These are phyloP conservation scores for Pythium brachiatum DNA, from an alignment of 352 stramenopile genomes.

Conservation along the genomic window DNA sequence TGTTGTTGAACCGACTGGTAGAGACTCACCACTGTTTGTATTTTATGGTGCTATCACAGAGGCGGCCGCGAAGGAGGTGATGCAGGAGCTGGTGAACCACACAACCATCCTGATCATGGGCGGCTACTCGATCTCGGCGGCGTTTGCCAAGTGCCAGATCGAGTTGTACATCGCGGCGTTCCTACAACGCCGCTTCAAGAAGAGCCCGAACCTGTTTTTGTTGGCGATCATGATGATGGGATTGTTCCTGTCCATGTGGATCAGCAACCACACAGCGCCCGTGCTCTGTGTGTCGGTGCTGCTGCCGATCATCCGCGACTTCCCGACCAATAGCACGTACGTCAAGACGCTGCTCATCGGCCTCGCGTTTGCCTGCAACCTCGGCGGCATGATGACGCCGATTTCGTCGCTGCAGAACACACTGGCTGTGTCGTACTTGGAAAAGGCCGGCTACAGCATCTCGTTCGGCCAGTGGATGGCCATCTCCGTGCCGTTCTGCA, in stretches of 20 bases:
- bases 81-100: constrained; percentile 89
- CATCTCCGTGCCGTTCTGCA: constrained; percentile 87
- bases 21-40: not conserved
- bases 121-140: constrained; percentile 87
- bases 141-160: constrained; percentile 91
- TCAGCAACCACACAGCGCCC: constrained; percentile 92
- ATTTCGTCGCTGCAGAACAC: constrained; percentile 92
- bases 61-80: constrained; percentile 85
- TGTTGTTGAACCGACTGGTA: not conserved
- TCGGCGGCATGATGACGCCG: constrained; percentile 93
- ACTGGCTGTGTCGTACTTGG: constrained; percentile 79
- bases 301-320: constrained; percentile 87
- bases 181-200: constrained; percentile 88
- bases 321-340: constrained; percentile 79
- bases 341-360: constrained; percentile 91
- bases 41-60: constrained; percentile 28
- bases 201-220: constrained; percentile 87
- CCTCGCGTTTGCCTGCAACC: constrained; percentile 91
- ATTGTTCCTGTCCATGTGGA: constrained; percentile 92
- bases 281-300: constrained; percentile 91
- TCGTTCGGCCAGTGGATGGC: constrained; percentile 92
- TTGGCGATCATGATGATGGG: constrained; percentile 93
- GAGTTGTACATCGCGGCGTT: constrained; percentile 90
- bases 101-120: constrained; percentile 93
- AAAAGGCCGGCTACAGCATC: constrained; percentile 84